A percentile compares a stretch with the other conserved stretches of the same genome.
Evolutionary conservation across 768 basidiomycete species (phyloP).

Genomic region (Pulveroboletus frians): DNA sequence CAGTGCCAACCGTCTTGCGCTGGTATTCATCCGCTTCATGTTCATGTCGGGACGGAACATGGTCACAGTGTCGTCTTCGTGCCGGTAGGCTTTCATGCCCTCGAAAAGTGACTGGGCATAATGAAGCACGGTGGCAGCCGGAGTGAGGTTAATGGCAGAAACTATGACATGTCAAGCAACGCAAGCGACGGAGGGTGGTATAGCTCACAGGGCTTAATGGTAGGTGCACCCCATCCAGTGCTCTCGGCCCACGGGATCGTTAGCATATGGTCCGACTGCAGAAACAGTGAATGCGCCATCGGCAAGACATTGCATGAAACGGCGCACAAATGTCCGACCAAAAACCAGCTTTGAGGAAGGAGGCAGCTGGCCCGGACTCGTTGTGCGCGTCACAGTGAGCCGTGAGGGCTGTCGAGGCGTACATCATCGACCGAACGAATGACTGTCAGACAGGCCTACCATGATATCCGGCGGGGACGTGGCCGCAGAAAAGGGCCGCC

Average conservation of each 20-base stretch:
- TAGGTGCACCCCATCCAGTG: constrained; percentile 77
- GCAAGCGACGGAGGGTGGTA: background rate
- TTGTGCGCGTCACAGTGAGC: constrained; percentile 45
- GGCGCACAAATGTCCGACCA: constrained; percentile 75
- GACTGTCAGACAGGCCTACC: constrained; percentile 26
- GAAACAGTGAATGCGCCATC: constrained; percentile 7
- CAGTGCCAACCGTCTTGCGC: constrained; percentile 71
- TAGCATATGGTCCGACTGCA: constrained; percentile 83
- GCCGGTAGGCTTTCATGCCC: constrained; percentile 90
- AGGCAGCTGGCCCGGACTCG: constrained; percentile 57
- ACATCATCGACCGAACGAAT: background rate
- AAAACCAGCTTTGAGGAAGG: constrained; percentile 68
- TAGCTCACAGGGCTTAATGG: constrained; percentile 76
- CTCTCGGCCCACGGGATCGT: constrained; percentile 65
- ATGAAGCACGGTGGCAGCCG: constrained; percentile 70
- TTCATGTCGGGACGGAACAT: constrained; percentile 97
- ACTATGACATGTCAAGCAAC: constrained; percentile 15
- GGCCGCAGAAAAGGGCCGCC: constrained; percentile 15
- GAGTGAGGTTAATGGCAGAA: constrained; percentile 21
- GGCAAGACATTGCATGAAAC: background rate
- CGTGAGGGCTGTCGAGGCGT: constrained; percentile 40
- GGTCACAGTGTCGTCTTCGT: constrained; percentile 63
- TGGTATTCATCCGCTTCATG: constrained; percentile 91
- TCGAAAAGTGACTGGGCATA: constrained; percentile 92
- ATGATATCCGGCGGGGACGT: constrained; percentile 44